phyloP scores from a whole-genome alignment of 441 rosid genomes.

The Croton setiger region DNA sequence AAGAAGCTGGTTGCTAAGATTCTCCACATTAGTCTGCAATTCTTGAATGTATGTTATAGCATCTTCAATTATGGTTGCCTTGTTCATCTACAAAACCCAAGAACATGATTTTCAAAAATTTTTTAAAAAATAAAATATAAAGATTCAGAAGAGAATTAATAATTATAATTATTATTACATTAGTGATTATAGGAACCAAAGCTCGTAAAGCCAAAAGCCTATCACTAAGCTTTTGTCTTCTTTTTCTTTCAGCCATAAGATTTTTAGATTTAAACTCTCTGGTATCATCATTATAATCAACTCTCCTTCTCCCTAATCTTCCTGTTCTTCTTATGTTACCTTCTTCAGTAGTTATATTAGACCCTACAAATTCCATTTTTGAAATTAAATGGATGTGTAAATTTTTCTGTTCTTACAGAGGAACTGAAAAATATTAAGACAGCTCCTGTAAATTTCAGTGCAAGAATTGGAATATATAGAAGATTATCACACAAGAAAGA shows the following conservation, averaged over 20 bases:
- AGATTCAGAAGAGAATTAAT: slow-evolving; percentile 4
- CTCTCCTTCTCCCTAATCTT: slow-evolving; percentile 30
- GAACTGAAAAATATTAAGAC: neutral
- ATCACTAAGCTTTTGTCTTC: slow-evolving; percentile 69
- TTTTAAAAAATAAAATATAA: neutral
- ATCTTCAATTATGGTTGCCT: slow-evolving; percentile 74
- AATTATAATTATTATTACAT: slow-evolving; percentile 24
- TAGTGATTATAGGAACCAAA: slow-evolving; percentile 75
- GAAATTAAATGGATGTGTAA: neutral
- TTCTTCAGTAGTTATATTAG: slow-evolving; percentile 22
- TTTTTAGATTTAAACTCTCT: slow-evolving; percentile 58
- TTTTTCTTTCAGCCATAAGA: slow-evolving; percentile 70
- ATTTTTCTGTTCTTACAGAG: neutral
- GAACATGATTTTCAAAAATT: neutral
- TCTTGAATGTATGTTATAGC: slow-evolving; percentile 67
- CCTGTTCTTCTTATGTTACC: slow-evolving; percentile 13
- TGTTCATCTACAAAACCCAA: slow-evolving; percentile 56
- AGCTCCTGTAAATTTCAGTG: neutral
- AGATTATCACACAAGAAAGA: slow-evolving; percentile 25
- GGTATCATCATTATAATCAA: slow-evolving; percentile 22
- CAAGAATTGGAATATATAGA: slow-evolving; percentile 15
- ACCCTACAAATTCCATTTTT: slow-evolving; percentile 27
- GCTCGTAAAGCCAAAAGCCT: slow-evolving; percentile 71
- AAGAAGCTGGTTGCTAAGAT: slow-evolving; percentile 47
- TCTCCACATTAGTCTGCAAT: slow-evolving; percentile 45